A percentile compares a stretch with the other conserved stretches of the same genome.
These are phyloP conservation scores for Arabidopsis hybrid DNA, from an alignment of 441 rosid genomes.

Conservation along the genomic window DNA sequence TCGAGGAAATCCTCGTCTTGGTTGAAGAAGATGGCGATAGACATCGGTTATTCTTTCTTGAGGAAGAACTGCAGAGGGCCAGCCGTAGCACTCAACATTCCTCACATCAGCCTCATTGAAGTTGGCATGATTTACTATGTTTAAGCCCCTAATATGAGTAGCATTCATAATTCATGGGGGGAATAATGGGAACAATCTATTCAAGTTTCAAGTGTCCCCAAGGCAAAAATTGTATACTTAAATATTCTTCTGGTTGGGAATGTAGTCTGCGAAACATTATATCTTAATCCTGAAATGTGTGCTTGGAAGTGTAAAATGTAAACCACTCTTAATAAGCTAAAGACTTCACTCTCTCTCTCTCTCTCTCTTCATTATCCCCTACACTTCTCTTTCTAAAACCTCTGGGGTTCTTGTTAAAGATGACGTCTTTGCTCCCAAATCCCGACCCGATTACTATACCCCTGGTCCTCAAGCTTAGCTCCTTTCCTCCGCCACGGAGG, in stretches of 20 bases:
- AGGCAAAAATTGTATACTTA: neutral
- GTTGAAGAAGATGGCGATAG: slow-evolving; percentile 76
- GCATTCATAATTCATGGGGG: neutral
- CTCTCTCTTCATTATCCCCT: slow-evolving; percentile 39
- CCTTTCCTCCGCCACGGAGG: slow-evolving; percentile 50
- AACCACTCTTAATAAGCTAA: neutral
- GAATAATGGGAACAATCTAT: neutral
- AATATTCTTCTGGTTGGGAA: neutral
- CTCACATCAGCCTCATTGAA: slow-evolving; percentile 94
- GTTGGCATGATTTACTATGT: slow-evolving; percentile 97
- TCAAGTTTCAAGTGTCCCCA: neutral
- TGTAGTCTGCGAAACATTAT: neutral
- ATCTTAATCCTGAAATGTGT: neutral
- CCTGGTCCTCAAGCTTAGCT: slow-evolving; percentile 52
- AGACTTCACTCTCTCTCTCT: neutral
- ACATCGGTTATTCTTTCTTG: slow-evolving; percentile 87
- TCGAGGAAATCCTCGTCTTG: slow-evolving; percentile 72
- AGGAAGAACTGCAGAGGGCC: slow-evolving; percentile 95
- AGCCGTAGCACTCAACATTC: slow-evolving; percentile 88
- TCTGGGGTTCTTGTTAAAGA: slow-evolving; percentile 36
- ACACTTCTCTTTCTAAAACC: slow-evolving; percentile 26
- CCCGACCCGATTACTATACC: slow-evolving; percentile 48
- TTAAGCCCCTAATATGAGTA: slow-evolving; percentile 41
- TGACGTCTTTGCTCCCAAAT: slow-evolving; percentile 60
- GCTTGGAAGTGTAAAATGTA: neutral